A percentile compares a stretch with the other conserved stretches of the same genome.
phyloP scores from a whole-genome alignment of 345 rosid species.

The Populus alba region DNA sequence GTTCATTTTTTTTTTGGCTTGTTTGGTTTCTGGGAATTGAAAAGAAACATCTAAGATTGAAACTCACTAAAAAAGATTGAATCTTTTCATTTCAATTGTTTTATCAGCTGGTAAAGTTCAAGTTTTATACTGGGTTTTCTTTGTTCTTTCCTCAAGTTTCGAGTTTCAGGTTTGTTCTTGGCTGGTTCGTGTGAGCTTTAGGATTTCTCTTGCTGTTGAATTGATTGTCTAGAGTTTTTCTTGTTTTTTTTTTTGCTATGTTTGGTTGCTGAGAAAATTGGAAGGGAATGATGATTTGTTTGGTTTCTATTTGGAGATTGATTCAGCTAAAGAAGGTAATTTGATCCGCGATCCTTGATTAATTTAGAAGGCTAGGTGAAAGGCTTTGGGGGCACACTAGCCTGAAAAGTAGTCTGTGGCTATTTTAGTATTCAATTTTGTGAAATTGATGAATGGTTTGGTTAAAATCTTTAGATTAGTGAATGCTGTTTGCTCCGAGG shows the following conservation, averaged over 20 bases:
- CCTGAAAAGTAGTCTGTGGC: not conserved
- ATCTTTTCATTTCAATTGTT: not conserved
- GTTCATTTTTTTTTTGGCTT: not conserved
- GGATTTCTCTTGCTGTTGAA: not conserved
- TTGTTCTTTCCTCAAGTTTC: not conserved
- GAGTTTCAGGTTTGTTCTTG: not conserved
- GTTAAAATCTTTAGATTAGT: not conserved
- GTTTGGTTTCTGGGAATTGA: not conserved
- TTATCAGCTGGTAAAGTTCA: not conserved
- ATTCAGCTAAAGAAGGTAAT: not conserved
- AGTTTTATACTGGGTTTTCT: not conserved
- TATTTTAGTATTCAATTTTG: not conserved
- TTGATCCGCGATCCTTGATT: not conserved
- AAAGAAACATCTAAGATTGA: not conserved
- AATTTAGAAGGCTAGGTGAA: not conserved
- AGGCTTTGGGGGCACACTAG: too few species aligned
- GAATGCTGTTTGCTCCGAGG: not conserved
- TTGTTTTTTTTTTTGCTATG: not conserved
- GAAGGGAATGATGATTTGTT: not conserved
- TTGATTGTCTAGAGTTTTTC: not conserved
- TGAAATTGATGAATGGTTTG: not conserved
- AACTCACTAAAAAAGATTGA: not conserved
- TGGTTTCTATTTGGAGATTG: not conserved
- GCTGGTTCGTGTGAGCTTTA: not conserved
- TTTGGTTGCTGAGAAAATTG: not conserved